phyloP scores from a whole-genome alignment of 2,329 filamentous ascomycete species.

The Pseudocercospora macadamiae region DNA sequence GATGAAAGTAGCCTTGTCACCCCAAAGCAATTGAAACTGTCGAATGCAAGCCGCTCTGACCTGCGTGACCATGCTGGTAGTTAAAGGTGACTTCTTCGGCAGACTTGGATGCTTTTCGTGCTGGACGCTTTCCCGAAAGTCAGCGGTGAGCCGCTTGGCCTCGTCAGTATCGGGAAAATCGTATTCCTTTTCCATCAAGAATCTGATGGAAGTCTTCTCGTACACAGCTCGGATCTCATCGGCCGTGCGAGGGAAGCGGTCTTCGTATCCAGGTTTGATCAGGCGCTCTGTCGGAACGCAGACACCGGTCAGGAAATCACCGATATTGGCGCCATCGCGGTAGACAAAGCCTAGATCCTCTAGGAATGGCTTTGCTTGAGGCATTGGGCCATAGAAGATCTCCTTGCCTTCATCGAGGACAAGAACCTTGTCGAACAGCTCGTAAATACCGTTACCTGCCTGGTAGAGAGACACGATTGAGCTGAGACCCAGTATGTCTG shows the following conservation, averaged over 20 bases:
- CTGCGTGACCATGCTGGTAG: constrained; percentile 58
- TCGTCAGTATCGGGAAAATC: constrained; percentile 56
- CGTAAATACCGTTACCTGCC: constrained; percentile 70
- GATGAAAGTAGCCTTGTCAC: constrained; percentile 65
- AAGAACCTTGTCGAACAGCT: constrained; percentile 71
- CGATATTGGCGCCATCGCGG: constrained; percentile 63
- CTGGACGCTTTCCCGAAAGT: constrained; percentile 58
- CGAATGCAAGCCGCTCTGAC: constrained; percentile 60
- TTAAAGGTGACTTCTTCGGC: constrained; percentile 58
- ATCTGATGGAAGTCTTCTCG: constrained; percentile 55
- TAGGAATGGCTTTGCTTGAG: constrained; percentile 66
- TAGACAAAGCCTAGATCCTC: constrained; percentile 67
- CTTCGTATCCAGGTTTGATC: constrained; percentile 48
- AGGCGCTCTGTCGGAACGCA: constrained; percentile 59
- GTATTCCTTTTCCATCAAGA: constrained; percentile 59
- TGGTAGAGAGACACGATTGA: constrained; percentile 70
- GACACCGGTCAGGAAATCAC: constrained; percentile 68
- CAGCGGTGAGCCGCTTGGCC: constrained; percentile 54
- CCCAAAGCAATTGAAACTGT: constrained; percentile 68
- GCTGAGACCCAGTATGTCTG: constrained; percentile 62
- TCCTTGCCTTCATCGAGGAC: constrained; percentile 68
- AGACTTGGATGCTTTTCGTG: constrained; percentile 61
- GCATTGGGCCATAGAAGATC: constrained; percentile 65
- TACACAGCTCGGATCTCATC: constrained; percentile 54
- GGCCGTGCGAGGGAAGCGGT: constrained; percentile 49